Conservation (phyloP, 352 stramenopile species). For the Pythium pectinolyticum region DNA sequence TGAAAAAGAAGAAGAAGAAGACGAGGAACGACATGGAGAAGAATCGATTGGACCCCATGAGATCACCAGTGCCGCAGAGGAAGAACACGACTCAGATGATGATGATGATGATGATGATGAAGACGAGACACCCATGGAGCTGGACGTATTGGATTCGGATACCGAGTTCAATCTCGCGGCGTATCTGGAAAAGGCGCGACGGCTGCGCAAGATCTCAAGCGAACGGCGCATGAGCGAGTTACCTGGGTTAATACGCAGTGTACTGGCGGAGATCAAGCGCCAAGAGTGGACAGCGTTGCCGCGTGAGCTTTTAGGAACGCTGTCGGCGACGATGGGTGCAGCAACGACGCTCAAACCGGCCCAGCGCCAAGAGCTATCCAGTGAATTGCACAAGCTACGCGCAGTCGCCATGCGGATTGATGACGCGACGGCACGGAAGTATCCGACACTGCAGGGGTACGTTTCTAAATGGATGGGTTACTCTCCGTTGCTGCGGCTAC, state of each 20-base stretch:
- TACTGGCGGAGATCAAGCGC: slow-evolving; percentile 1
- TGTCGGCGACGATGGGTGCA: slow-evolving; percentile 14
- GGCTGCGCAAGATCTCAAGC: slow-evolving; percentile 19
- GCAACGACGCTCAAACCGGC: slow-evolving; percentile 13
- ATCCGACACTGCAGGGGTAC: slow-evolving; percentile 12
- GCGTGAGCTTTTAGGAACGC: slow-evolving; percentile 9
- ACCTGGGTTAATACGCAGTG: slow-evolving; percentile 1
- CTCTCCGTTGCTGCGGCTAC: neutral
- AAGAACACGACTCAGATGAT: too few relatives aligned
- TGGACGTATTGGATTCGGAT: slow-evolving; percentile 16
- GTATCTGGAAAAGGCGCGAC: slow-evolving; percentile 15
- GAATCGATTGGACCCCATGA: neutral
- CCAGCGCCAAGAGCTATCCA: neutral
- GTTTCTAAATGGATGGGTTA: neutral
- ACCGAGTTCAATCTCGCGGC: slow-evolving; percentile 6
- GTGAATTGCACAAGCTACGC: neutral
- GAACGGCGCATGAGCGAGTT: slow-evolving; percentile 14
- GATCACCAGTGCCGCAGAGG: neutral
- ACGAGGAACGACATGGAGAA: neutral
- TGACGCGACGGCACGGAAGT: neutral
- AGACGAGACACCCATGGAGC: slow-evolving; percentile 13
- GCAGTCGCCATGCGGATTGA: slow-evolving; percentile 5
- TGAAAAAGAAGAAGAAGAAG: neutral
- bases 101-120: slow-evolving; percentile 7
- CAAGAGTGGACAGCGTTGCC: slow-evolving; percentile 13